Evolutionary conservation across 2,329 filamentous ascomycete genomes (phyloP), one percentile per base, ranked within the genome.

Genomic region (Pseudocercospora cruenta): DNA sequence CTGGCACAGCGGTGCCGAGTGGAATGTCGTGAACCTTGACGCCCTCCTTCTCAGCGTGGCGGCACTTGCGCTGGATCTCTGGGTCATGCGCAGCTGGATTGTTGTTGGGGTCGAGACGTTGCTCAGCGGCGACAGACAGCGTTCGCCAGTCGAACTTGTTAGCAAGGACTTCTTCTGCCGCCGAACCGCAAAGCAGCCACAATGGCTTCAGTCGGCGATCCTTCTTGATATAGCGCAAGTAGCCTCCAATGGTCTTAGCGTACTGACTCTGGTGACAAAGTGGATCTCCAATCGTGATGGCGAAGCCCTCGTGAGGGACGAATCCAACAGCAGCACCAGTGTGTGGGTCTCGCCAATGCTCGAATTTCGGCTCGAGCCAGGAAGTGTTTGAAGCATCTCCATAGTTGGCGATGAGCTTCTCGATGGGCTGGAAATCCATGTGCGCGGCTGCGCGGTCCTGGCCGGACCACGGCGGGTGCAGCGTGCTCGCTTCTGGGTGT

Each of bases 341-440:
- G 36, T 82, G 78, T 22, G 86, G 81, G 75, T 97, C 92, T 31
- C 94, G 89, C 92, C 93, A 97, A 65, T 96, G 89, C 75, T 92
- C 86, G 78, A 94, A 97, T 6, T 93, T 89, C 6, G 93, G 91
- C 77, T 97, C 94, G 7, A 95, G 86, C 93, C 93, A 97, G 0
- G 93, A 95, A 0, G 94, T 97, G 75, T 96, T 96, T 58, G 93
- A 93, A 1, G 94, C 93, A 78, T 97, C 94, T 68, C 94, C 94
- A 72, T 97, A 97, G 79, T 97, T 97, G 75, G 93, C 93, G 77
- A 97, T 93, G 49, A 97, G 88, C 76, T 96, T 91, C 77, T 94
- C 92, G 4, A 97, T 78, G 0, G 92, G 85, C 60, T 93, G 93
- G 62, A 91, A 82, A 58, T 89, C 84, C 7, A 83, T 81, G 60